Conservation (phyloP, 2,329 filamentous ascomycete species). For the Penicillium hordei region DNA sequence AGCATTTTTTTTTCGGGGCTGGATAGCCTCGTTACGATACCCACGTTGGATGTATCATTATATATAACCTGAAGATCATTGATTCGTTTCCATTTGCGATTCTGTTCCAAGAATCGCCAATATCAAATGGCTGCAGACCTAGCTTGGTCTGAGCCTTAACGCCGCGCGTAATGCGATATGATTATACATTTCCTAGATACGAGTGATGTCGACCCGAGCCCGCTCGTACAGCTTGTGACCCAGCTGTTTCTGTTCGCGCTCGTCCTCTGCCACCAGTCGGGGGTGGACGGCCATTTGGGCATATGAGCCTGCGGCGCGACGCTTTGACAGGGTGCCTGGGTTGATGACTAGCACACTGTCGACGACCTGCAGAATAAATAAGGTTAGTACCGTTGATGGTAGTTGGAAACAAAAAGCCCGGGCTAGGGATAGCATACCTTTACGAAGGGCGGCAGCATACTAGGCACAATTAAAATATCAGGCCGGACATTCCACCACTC, state of each 20-base stretch:
- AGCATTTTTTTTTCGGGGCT: conserved; percentile 9
- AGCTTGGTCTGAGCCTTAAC: conserved; percentile 17
- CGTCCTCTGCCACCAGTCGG: conserved; percentile 58
- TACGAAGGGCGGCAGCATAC: conserved; percentile 78
- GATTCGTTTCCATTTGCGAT: conserved; percentile 9
- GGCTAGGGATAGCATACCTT: conserved; percentile 60
- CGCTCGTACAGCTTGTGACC: conserved; percentile 77
- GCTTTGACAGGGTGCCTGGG: conserved; percentile 82
- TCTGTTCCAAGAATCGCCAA: background rate
- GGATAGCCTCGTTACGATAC: conserved; percentile 7
- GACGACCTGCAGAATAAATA: conserved; percentile 63
- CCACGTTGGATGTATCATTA: conserved; percentile 1
- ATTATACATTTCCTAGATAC: conserved; percentile 56
- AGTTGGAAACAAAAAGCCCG: background rate
- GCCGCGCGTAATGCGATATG: conserved; percentile 25
- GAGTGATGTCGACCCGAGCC: conserved; percentile 81
- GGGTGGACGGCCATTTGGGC: conserved; percentile 75
- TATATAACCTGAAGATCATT: conserved; percentile 13
- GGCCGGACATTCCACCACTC: conserved; percentile 86
- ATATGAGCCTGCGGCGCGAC: conserved; percentile 80
- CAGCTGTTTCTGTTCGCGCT: conserved; percentile 59
- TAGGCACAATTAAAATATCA: conserved; percentile 81
- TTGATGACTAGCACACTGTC: conserved; percentile 90
- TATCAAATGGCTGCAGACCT: background rate
- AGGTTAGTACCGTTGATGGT: background rate